Base-by-base conservation (phyloP, 805 yeast species). In the Phaffomyces thermotolerans region DNA sequence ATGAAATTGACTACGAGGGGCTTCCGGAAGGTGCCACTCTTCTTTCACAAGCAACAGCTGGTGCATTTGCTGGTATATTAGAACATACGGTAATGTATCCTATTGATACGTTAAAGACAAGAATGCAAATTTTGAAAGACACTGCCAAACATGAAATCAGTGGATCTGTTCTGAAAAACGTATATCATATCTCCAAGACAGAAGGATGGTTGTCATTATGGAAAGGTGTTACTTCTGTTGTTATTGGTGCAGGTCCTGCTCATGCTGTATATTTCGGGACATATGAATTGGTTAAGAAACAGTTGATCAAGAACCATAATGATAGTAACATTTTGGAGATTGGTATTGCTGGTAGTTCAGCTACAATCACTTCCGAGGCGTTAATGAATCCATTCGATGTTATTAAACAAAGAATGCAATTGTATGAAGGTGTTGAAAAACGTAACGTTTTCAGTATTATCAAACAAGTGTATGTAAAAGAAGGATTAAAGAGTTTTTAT, bases 21-120 rank as follows among this genome's bases (percentile, higher is more conserved):
- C 73, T 91, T 30, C 98, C 98, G 1, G 84, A 81, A 29, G 83
- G 80, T 57, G 87, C 96, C 13, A 81, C 96, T 1, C 67, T 93
- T 29, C 57, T 78, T 3, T 84, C 95, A 2, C 95, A 89, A 58
- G 74, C 91, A 51, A 60, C 78, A 12, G 97, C 98, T 4, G 99
- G 99, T 13, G 98, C 97, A 0, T 84, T 88, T 66, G 98, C 99
- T 14, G 99, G 99, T 15, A 85, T 93, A 44, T 83, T 91, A 95
- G 99, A 91, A 62, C 99, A 91, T 65, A 82, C 96, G 1, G 90
- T 90, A 41, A 88, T 91, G 96, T 91, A 81, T 58, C 99, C 99
- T 2, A 81, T 91, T 27, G 99, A 91, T 62, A 90, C 95, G 12
- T 74, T 91, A 52, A 91, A 91, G 69, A 93, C 98, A 4, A 72